A percentile compares a stretch with the other conserved stretches of the same genome.
These are phyloP conservation scores for Symbiotaphrina buchneri DNA, from an alignment of 495 filamentous ascomycete species.

Conservation along the genomic window DNA sequence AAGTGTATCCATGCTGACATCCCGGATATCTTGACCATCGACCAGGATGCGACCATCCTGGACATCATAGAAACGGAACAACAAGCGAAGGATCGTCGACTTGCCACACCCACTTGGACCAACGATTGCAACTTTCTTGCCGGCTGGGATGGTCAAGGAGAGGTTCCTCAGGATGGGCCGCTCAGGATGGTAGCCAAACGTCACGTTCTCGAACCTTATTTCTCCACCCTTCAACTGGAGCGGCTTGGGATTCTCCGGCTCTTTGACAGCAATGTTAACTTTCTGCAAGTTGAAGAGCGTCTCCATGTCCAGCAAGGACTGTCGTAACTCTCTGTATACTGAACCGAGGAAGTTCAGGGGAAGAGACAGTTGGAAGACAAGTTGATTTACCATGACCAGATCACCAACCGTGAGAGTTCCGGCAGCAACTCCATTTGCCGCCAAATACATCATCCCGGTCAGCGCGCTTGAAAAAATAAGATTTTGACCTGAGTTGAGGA, in stretches of 20 bases:
- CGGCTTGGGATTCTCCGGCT: conserved; percentile 45
- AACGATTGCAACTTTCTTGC: conserved; percentile 88
- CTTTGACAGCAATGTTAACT: conserved; percentile 75
- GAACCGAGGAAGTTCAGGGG: conserved; percentile 91
- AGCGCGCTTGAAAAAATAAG: conserved; percentile 91
- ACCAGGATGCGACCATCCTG: conserved; percentile 74
- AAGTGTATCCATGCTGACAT: conserved; percentile 62
- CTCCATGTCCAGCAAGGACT: conserved; percentile 94
- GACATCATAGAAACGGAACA: conserved; percentile 90
- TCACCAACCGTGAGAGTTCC: conserved; percentile 82
- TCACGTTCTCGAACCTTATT: conserved; percentile 86
- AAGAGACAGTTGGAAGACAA: conserved; percentile 93
- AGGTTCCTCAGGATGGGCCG: conserved; percentile 74
- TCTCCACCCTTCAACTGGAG: conserved; percentile 62
- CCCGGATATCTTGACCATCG: conserved; percentile 78
- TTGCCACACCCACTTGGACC: conserved; percentile 93
- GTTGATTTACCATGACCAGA: conserved; percentile 94
- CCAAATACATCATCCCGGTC: conserved; percentile 96
- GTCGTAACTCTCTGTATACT: conserved; percentile 85
- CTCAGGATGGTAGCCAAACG: conserved; percentile 75
- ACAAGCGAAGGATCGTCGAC: conserved; percentile 69
- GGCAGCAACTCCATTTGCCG: conserved; percentile 63
- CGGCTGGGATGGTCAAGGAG: conserved; percentile 74
- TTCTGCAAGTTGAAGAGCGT: conserved; percentile 98
- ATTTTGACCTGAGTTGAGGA: conserved; percentile 95